Percentiles rank a stretch among this genome's conserved stretches.
Evolutionary conservation across 1,139 yeast species (phyloP).

Genomic region (Yamadazyma atlantica): DNA sequence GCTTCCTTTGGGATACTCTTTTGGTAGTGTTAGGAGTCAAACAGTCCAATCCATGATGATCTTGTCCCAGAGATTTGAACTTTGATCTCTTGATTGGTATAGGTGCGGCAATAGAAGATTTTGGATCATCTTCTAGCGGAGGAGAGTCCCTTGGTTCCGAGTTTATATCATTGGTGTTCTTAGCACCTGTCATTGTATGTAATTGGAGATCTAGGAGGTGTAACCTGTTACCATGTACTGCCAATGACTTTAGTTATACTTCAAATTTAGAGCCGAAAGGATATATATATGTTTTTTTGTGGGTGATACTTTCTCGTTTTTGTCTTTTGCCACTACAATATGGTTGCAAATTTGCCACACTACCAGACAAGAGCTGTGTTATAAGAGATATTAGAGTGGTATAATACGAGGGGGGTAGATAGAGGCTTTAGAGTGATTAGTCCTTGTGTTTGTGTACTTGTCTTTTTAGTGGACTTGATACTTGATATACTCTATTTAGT

Average conservation of each 20-base stretch:
- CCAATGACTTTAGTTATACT: too few relatives aligned
- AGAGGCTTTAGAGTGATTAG: too few relatives aligned
- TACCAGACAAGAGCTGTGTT: too few relatives aligned
- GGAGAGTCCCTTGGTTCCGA: not conserved
- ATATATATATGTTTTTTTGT: not conserved
- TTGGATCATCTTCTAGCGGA: not conserved
- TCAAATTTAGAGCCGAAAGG: not conserved
- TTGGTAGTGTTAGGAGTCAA: slow-evolving; percentile 28
- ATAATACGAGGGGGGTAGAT: too few relatives aligned
- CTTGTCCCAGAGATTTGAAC: not conserved
- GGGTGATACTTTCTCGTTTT: not conserved
- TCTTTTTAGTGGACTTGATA: too few relatives aligned
- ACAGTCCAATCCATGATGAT: slow-evolving; percentile 17
- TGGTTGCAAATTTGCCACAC: not conserved
- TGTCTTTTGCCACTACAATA: not conserved
- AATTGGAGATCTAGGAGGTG: too few relatives aligned
- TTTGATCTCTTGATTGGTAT: not conserved
- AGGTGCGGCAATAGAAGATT: not conserved
- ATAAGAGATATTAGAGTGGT: too few relatives aligned
- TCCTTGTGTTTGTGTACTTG: too few relatives aligned
- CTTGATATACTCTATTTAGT: too few relatives aligned
- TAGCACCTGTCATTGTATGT: too few relatives aligned
- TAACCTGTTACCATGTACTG: too few relatives aligned
- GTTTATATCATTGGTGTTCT: not conserved
- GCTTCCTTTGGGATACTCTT: slow-evolving; percentile 26